Base-by-base conservation (phyloP, 441 rosid genomes). In the Erysimum cheiri region DNA sequence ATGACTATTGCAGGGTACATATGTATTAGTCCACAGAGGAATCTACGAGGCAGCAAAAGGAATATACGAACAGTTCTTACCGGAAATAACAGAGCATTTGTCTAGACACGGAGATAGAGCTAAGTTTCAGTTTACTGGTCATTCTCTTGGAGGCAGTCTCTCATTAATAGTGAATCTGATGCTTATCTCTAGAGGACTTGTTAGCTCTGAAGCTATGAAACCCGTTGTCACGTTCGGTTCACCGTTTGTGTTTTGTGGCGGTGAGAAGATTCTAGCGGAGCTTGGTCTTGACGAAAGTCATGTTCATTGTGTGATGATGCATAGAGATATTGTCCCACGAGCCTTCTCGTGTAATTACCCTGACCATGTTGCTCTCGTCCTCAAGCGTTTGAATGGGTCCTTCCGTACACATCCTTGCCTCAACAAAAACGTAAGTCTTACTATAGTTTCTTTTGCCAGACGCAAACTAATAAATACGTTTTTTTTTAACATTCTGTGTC, bases 41-140 rank as follows among this genome's bases (percentile, higher is more conserved):
- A 91, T 93, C 62, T 89, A 93, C 41, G 96, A 91, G 82, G 98
- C 93, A 22, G 96, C 98, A 41, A 93, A 91, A 76, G 97, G 97
- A 59, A 84, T 91, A 72, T 91, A 85, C 60, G 78, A 85, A 41
- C 97, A 84, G 58, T 89, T 89, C 83, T 59, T 89, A 80, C 95
- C 95, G 11, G 89, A 84, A 76, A 87, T 91, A 54, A 75, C 82
- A 24, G 85, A 87, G 32, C 97, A 91, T 77, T 68, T 93, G 74
- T 63, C 81, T 24, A 78, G 17, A 68, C 71, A 85, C 6, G 93
- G 95, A 13, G 88, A 87, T 4, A 84, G 81, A 5, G 97, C 98
- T 22, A 89, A 81, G 84, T 81, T 91, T 76, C 96, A 84, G 72
- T 93, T 91, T 67, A 83, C 91, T 0, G 97, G 98, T 24, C 98